Percentiles rank a stretch among this genome's conserved stretches.
Conservation (phyloP, 257 asterid species). For the Solanum phureja region DNA sequence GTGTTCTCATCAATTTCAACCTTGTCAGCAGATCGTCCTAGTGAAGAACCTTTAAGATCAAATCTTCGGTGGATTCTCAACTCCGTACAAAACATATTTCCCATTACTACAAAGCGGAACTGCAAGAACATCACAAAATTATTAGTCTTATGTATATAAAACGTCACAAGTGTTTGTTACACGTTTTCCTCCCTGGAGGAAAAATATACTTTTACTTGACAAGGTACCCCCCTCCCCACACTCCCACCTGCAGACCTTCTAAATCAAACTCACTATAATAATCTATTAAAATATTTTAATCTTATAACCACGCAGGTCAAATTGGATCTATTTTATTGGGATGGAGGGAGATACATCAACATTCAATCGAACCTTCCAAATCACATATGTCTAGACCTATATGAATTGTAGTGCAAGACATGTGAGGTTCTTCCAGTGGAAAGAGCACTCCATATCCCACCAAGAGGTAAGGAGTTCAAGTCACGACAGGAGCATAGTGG, state of each 20-base stretch:
- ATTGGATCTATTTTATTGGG: not conserved
- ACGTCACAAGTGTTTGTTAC: not conserved
- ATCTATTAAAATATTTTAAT: not conserved
- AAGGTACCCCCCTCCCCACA: not conserved
- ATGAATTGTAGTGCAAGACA: not conserved
- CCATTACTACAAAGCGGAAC: conserved; percentile 97
- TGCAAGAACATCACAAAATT: conserved; percentile 20
- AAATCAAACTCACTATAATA: not conserved
- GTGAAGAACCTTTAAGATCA: conserved; percentile 89
- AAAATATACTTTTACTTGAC: not conserved
- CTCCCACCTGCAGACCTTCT: not conserved
- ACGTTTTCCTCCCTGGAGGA: not conserved
- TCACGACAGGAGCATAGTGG: not conserved
- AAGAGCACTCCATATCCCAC: not conserved
- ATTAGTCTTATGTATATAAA: not conserved
- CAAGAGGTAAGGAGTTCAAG: not conserved
- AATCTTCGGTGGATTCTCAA: conserved; percentile 87
- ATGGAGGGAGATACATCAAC: not conserved
- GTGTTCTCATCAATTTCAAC: conserved; percentile 90
- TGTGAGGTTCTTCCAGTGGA: not conserved
- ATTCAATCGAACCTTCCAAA: not conserved
- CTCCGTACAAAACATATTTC: conserved; percentile 97
- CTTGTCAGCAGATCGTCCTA: conserved; percentile 93
- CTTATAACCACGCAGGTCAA: not conserved
- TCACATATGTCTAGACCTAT: not conserved